Evolutionary conservation across 2,329 filamentous ascomycete species (phyloP), one percentile per base, ranked within the genome.

Genomic region (Neoscytalidium dimidiatum): DNA sequence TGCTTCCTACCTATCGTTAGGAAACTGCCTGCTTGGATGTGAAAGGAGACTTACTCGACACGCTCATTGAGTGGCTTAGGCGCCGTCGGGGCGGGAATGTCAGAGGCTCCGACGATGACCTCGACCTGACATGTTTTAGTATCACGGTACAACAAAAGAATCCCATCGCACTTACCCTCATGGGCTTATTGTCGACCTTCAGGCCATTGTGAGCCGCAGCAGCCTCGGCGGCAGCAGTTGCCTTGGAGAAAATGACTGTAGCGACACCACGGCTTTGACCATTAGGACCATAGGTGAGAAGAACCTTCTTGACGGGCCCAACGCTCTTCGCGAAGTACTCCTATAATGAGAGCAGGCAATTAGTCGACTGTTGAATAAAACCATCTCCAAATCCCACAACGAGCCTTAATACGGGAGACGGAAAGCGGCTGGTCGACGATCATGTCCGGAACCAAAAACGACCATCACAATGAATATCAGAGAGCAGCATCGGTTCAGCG

Each of bases 241-340:
- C 81, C 74, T 92, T 92, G 78, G 81, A 81, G 83, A 99, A 99
- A 69, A 89, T 89, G 72, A 99, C 91, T 63, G 92, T 95, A 72
- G 94, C 94, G 75, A 94, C 92, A 70, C 95, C 95, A 76, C 93
- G 92, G 85, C 94, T 97, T 71, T 89, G 87, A 69, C 94, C 94
- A 76, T 92, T 92, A 69, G 94, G 92, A 73, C 94, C 95, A 81
- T 99, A 99, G 60, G 92, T 92, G 73, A 99, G 85, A 72, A 95
- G 89, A 69, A 96, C 92, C 80, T 87, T 90, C 86, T 96, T 97
- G 81, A 98, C 92, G 69, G 91, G 87, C 71, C 94, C 94, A 78
- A 97, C 88, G 73, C 92, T 90, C 76, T 92, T 90, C 75, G 85
- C 82, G 80, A 99, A 98, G 81, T 98, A 99, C 83, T 99, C 95